Percentiles rank a stretch among this genome's conserved stretches.
Conservation (phyloP, 1,284 basidiomycete genomes). For the Bjerkandera adusta region DNA sequence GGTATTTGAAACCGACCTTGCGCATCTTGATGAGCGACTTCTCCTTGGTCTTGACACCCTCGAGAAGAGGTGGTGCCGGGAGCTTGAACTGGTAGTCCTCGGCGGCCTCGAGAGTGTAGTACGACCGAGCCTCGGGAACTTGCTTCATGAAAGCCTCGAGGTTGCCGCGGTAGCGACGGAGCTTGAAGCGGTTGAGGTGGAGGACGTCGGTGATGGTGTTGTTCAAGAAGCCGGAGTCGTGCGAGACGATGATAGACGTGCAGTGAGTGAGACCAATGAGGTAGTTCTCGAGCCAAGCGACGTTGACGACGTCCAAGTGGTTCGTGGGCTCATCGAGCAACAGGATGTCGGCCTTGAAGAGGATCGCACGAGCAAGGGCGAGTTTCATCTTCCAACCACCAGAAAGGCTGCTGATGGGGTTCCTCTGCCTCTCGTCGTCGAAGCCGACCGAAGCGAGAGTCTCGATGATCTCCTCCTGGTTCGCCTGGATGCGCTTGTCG, state of each 20-base stretch:
- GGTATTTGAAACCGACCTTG: slow-evolving; percentile 97
- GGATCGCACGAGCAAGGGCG: slow-evolving; percentile 95
- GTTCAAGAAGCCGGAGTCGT: slow-evolving; percentile 99
- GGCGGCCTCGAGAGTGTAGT: slow-evolving; percentile 92
- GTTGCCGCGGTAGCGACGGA: slow-evolving; percentile 97
- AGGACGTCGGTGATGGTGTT: slow-evolving; percentile 98
- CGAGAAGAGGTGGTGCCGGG: slow-evolving; percentile 92
- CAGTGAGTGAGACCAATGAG: slow-evolving; percentile 85
- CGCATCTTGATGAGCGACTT: slow-evolving; percentile 98
- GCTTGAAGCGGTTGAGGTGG: slow-evolving; percentile 99
- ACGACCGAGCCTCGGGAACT: slow-evolving; percentile 97
- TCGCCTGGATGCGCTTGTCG: slow-evolving; percentile 83
- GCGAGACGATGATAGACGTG: slow-evolving; percentile 97
- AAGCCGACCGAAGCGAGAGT: slow-evolving; percentile 92
- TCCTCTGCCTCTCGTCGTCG: slow-evolving; percentile 80
- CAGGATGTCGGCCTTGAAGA: slow-evolving; percentile 98
- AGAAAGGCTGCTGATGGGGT: slow-evolving; percentile 89
- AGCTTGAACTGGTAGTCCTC: slow-evolving; percentile 98
- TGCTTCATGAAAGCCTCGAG: slow-evolving; percentile 93
- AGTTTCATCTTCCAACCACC: slow-evolving; percentile 99
- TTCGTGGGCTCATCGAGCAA: slow-evolving; percentile 98
- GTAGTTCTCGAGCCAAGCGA: slow-evolving; percentile 97
- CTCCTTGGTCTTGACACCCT: slow-evolving; percentile 99
- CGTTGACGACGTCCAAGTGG: slow-evolving; percentile 96
- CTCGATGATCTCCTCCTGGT: slow-evolving; percentile 70